phyloP scores from a whole-genome alignment of 176 grass and related monocot genomes.

The Juncus effusus region DNA sequence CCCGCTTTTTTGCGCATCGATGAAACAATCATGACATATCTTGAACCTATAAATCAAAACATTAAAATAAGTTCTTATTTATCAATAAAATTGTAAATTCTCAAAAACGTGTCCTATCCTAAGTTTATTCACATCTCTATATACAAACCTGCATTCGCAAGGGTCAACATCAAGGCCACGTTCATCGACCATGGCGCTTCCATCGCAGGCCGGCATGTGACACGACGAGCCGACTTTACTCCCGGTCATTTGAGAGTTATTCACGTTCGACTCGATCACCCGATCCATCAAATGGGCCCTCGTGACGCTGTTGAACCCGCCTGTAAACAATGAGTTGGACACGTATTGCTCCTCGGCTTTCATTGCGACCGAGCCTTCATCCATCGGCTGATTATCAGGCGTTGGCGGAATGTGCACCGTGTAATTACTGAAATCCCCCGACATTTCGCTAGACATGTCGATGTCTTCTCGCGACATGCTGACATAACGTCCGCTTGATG shows the following conservation, averaged over 20 bases:
- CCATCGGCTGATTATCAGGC: slow-evolving; percentile 96
- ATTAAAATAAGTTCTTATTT: too few relatives aligned
- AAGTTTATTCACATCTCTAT: too few relatives aligned
- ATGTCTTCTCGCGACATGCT: slow-evolving; percentile 85
- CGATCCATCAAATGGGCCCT: slow-evolving; percentile 94
- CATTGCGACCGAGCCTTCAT: slow-evolving; percentile 53
- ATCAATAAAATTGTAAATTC: too few relatives aligned
- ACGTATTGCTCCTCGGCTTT: slow-evolving; percentile 97
- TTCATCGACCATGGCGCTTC: slow-evolving; percentile 76
- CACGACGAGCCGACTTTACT: slow-evolving; percentile 48
- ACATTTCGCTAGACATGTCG: slow-evolving; percentile 62
- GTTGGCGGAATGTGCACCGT: slow-evolving; percentile 94
- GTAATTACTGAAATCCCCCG: slow-evolving; percentile 85
- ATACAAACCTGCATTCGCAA: slow-evolving; percentile 59
- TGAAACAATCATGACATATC: slow-evolving; percentile 89
- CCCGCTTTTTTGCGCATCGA: slow-evolving; percentile 75
- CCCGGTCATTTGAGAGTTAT: slow-evolving; percentile 84
- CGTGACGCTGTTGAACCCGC: slow-evolving; percentile 91
- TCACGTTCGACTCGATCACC: slow-evolving; percentile 74
- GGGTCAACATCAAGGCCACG: slow-evolving; percentile 70
- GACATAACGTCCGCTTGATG: slow-evolving; percentile 73
- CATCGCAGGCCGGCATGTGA: slow-evolving; percentile 85
- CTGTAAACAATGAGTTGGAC: slow-evolving; percentile 84
- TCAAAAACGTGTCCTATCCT: too few relatives aligned
- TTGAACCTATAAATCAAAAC: slow-evolving; percentile 42